Evolutionary conservation across 805 yeast genomes (phyloP).

Genomic region (Starmerella asiatica): DNA sequence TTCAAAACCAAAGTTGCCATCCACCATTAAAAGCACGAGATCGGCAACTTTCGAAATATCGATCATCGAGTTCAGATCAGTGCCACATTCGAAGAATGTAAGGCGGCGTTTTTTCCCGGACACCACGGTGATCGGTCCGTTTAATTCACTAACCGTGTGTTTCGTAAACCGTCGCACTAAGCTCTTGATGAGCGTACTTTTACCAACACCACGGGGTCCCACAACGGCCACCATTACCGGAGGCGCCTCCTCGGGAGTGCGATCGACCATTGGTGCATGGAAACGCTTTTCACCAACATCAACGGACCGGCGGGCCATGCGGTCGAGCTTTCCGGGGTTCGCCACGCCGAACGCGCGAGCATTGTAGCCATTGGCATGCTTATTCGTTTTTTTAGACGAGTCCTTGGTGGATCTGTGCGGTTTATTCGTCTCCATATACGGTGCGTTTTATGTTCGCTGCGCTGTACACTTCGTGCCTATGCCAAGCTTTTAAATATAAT

Average conservation of each 20-base stretch:
- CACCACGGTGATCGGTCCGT: constrained; percentile 94
- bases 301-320: constrained; percentile 69
- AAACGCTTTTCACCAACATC: constrained; percentile 70
- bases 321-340: constrained; percentile 74
- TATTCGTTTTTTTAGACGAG: constrained; percentile 66
- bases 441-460: too few species aligned
- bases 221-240: constrained; percentile 94
- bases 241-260: constrained; percentile 96
- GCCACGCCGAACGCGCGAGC: constrained; percentile 74
- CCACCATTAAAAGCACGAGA: constrained; percentile 73
- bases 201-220: constrained; percentile 99
- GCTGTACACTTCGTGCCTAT: too few species aligned
- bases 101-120: constrained; percentile 87
- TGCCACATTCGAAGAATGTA: constrained; percentile 84
- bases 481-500: too few species aligned
- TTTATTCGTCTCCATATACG: constrained; percentile 56
- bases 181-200: constrained; percentile 82
- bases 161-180: constrained; percentile 78
- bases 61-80: constrained; percentile 88
- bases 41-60: constrained; percentile 95
- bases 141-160: constrained; percentile 69
- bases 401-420: constrained; percentile 55
- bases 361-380: constrained; percentile 75
- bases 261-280: constrained; percentile 95
- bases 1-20: constrained; percentile 95